phyloP scores from a whole-genome alignment of 352 stramenopile species.

The Phytophthora crassamura region DNA sequence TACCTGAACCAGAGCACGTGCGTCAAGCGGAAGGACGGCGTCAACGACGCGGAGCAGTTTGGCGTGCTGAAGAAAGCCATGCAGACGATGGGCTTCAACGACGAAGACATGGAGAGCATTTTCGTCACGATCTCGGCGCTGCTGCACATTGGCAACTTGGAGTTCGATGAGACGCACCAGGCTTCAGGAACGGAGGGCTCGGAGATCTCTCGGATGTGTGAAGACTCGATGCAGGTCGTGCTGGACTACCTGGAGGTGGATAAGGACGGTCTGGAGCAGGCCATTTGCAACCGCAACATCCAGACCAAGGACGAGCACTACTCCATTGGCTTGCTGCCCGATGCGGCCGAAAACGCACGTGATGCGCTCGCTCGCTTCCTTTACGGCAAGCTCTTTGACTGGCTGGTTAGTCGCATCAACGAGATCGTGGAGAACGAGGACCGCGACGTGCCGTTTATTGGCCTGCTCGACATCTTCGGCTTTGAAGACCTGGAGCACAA shows the following conservation, averaged over 20 bases:
- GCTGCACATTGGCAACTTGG: constrained; percentile 96
- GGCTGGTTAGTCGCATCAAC: constrained; percentile 90
- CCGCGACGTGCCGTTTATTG: constrained; percentile 69
- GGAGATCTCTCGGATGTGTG: constrained; percentile 57
- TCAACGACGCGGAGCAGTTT: constrained; percentile 93
- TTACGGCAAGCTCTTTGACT: constrained; percentile 96
- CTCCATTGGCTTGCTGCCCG: constrained; percentile 72
- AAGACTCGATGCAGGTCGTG: constrained; percentile 79
- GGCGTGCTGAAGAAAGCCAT: constrained; percentile 75
- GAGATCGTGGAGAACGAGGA: constrained; percentile 74
- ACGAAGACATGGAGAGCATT: constrained; percentile 91
- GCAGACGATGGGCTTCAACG: constrained; percentile 88
- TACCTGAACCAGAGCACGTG: constrained; percentile 93
- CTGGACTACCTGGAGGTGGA: constrained; percentile 91
- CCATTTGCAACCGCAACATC: constrained; percentile 93
- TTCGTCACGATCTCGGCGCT: constrained; percentile 92
- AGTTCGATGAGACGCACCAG: constrained; percentile 80
- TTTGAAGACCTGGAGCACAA: constrained; percentile 92
- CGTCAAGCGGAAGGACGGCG: constrained; percentile 82
- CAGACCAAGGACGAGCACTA: constrained; percentile 93
- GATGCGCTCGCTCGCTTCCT: constrained; percentile 95
- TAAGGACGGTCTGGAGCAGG: constrained; percentile 84
- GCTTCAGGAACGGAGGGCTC: constrained; percentile 73
- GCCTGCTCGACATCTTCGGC: constrained; percentile 89
- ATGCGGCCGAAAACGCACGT: constrained; percentile 88